Conservation (phyloP, 345 rosid species). For the Eucalyptus pauciflora region DNA sequence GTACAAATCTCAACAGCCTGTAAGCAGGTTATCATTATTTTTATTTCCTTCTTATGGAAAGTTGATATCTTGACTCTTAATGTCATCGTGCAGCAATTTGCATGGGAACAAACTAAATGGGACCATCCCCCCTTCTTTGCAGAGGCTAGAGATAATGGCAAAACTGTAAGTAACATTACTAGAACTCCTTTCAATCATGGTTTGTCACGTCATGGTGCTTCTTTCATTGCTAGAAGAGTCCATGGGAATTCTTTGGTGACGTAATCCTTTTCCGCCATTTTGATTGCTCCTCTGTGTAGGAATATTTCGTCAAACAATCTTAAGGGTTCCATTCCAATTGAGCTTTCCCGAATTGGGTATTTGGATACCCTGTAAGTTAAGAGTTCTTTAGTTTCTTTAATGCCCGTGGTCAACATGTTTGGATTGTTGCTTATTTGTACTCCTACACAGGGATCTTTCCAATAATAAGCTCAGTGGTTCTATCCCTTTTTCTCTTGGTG, state of each 20-base stretch:
- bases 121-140: slow-evolving; percentile 65
- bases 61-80: not conserved
- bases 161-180: slow-evolving; percentile 49
- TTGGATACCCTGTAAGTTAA: slow-evolving; percentile 78
- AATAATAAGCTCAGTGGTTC: slow-evolving; percentile 67
- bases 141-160: slow-evolving; percentile 86
- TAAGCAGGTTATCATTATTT: slow-evolving; percentile 10
- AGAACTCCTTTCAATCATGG: not conserved
- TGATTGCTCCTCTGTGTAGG: slow-evolving; percentile 13
- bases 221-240: not conserved
- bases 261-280: not conserved
- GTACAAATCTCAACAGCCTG: slow-evolving; percentile 90
- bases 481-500: slow-evolving; percentile 89
- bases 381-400: not conserved
- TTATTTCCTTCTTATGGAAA: not conserved
- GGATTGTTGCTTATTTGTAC: not conserved
- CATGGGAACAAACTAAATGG: slow-evolving; percentile 80
- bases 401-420: not conserved
- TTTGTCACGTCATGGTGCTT: not conserved
- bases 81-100: slow-evolving; percentile 45
- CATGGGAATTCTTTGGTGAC: not conserved
- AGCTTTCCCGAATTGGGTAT: slow-evolving; percentile 86
- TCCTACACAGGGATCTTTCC: slow-evolving; percentile 64
- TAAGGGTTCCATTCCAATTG: slow-evolving; percentile 69
- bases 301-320: slow-evolving; percentile 79